Conservation (phyloP, 306 rosid species). For the Inga laurina region DNA sequence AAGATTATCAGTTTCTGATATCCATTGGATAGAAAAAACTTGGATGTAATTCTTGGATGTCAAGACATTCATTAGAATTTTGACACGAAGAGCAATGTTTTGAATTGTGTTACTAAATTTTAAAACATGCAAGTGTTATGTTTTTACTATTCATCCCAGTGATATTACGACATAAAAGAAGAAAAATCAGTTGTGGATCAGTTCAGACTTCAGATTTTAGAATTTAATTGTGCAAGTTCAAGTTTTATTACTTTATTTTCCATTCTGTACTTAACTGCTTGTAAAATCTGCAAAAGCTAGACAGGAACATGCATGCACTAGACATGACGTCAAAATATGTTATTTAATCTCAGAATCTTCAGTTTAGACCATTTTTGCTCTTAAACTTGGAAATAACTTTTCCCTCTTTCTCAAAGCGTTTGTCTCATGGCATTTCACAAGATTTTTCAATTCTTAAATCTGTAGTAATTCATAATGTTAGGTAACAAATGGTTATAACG, state of each 20-base stretch:
- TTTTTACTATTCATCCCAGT: neutral
- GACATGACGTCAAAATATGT: neutral
- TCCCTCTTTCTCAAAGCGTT: neutral
- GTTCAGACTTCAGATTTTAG: slow-evolving; percentile 5
- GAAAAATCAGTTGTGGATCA: slow-evolving; percentile 1
- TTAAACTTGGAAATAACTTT: neutral
- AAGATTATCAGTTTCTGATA: neutral
- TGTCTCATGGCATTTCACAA: neutral
- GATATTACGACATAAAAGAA: neutral
- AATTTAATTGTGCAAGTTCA: neutral
- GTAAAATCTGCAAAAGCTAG: neutral
- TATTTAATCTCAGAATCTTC: neutral
- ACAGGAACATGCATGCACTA: neutral
- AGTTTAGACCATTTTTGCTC: neutral
- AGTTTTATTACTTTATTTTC: neutral
- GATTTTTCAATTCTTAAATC: neutral
- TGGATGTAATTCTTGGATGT: neutral
- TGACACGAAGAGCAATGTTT: neutral
- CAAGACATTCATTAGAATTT: neutral
- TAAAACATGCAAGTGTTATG: neutral
- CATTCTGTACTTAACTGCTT: neutral
- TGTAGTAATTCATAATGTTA: neutral
- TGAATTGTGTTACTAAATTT: neutral
- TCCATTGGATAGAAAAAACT: neutral
- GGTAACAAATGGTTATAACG: neutral